Base-by-base conservation (phyloP, 2,329 filamentous ascomycete species). In the Sporothrix dimorphospora region DNA sequence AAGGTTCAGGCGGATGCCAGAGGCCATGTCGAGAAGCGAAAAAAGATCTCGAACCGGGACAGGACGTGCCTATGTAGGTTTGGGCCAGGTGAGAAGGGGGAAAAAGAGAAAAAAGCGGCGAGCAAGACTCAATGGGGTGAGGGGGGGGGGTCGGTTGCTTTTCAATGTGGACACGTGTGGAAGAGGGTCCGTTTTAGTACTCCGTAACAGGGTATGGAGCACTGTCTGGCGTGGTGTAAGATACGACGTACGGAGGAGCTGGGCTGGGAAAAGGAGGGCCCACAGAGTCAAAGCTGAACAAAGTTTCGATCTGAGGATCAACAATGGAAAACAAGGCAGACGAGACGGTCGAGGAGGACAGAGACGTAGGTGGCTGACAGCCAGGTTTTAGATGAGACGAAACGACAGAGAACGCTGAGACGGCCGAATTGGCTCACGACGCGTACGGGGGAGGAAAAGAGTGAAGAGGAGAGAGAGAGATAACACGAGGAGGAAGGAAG, bases 151-250 rank as follows among this genome's bases (percentile, higher is more conserved):
- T 16, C 19, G 27, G 55, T 2, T 30, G 51, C 38, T 59, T 61
- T 70, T 61, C 21, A 70, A 70, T 51, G 71, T 72, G 71, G 71
- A 72, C 71, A 72, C 71, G 71, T 72, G 71, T 72, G 71, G 49
- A 38, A 21, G 57, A 57, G 38, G 71, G 66, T 59, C 55, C 30
- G 55, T 14, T 42, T 67, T 30, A 49, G 47, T 55, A 68, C 19
- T 68, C 30, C 40, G 42, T n/a, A 47, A 12, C 40, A 49, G 63
- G 63, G 63, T 21, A 34, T 30, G 63, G 63, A 66, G 63, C 63
- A 49, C 40, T 47, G 38, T 47, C 59, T 66, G 70, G 59, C 59
- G 49, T 57, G 59, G 27, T 47, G 24, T 47, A 9, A 68, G 47
- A 53, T 51, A 30, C 45, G 30, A 21, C 30, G 3, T 34, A 34